Evolutionary conservation across 2,329 filamentous ascomycete genomes (phyloP).

Genomic region (Fusarium acutatum): DNA sequence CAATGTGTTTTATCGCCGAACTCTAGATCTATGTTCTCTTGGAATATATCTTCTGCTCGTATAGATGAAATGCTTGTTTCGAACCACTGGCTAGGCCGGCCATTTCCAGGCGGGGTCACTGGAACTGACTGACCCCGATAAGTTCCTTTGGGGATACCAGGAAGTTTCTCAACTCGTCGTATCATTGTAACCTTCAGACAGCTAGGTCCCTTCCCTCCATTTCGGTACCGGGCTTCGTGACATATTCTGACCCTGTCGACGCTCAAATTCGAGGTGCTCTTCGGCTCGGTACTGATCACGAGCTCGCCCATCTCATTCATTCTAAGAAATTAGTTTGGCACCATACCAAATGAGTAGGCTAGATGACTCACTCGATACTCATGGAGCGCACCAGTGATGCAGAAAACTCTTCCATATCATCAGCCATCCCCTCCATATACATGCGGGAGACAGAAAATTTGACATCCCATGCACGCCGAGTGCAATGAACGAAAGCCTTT

Average conservation of each 20-base stretch:
- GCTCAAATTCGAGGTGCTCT: background rate
- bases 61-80: constrained; percentile 43
- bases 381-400: constrained; percentile 35
- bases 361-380: constrained; percentile 36
- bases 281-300: constrained; percentile 19
- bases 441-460: constrained; percentile 35
- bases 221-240: constrained; percentile 37
- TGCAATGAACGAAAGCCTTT: constrained; percentile 43
- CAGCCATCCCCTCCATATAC: constrained; percentile 11
- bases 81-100: constrained; percentile 38
- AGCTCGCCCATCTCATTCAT: constrained; percentile 21
- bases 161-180: constrained; percentile 18
- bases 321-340: constrained; percentile 22
- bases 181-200: constrained; percentile 39
- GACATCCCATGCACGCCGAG: constrained; percentile 45
- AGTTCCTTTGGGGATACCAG: background rate
- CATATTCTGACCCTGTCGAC: constrained; percentile 31
- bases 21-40: constrained; percentile 39
- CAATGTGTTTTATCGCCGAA: constrained; percentile 41
- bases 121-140: constrained; percentile 21
- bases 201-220: constrained; percentile 4
- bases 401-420: constrained; percentile 30
- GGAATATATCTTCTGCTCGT: constrained; percentile 23
- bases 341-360: background rate
- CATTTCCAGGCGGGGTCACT: background rate